phyloP scores from a whole-genome alignment of 2,329 filamentous ascomycete species.

The Aspergillus costaricaensis region DNA sequence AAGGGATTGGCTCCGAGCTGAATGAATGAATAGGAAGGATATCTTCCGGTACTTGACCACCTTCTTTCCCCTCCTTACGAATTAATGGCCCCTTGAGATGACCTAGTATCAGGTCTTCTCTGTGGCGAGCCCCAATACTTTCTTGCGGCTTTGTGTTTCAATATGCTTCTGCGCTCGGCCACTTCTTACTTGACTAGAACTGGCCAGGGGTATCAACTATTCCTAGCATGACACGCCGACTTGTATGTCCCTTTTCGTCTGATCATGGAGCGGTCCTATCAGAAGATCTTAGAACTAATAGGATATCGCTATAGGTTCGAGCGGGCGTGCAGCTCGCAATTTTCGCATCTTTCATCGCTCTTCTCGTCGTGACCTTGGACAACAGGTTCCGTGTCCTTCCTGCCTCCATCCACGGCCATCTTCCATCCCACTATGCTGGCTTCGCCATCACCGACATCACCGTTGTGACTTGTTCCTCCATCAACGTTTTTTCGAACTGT shows the following conservation, averaged over 20 bases:
- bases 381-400: constrained; percentile 85
- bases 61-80: constrained; percentile 14
- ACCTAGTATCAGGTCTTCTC: constrained; percentile 32
- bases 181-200: constrained; percentile 28
- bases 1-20: neutral
- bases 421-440: constrained; percentile 82
- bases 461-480: constrained; percentile 70
- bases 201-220: constrained; percentile 33
- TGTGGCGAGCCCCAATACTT: constrained; percentile 22
- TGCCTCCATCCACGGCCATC: constrained; percentile 79
- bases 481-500: constrained; percentile 76
- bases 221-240: constrained; percentile 46
- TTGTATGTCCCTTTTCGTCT: constrained; percentile 34
- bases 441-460: constrained; percentile 84
- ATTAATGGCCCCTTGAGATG: constrained; percentile 33
- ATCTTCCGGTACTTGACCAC: neutral
- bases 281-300: neutral
- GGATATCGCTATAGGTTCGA: constrained; percentile 46
- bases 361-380: constrained; percentile 80
- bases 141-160: constrained; percentile 25
- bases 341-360: constrained; percentile 65
- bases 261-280: neutral
- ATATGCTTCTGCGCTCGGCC: constrained; percentile 35
- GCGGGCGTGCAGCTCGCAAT: constrained; percentile 75
- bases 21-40: constrained; percentile 4